These are phyloP conservation scores for Boletus speciosus DNA, from an alignment of 768 basidiomycete genomes.

Conservation along the genomic window DNA sequence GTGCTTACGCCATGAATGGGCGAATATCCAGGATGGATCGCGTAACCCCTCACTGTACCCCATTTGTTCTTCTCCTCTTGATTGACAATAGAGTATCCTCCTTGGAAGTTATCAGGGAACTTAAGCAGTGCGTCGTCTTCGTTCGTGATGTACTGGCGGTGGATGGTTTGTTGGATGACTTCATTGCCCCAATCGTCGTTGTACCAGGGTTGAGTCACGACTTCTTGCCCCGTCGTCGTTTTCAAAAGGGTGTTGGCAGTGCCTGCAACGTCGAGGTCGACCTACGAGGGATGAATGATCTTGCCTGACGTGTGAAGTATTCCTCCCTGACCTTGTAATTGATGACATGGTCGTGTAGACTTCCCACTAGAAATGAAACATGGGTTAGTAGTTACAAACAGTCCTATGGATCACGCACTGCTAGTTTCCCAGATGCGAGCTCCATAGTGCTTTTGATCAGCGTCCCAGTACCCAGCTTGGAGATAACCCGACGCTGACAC, in stretches of 20 bases:
- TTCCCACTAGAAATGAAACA: conserved; percentile 46
- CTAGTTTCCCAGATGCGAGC: conserved; percentile 50
- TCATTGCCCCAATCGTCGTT: conserved; percentile 55
- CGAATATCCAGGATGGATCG: conserved; percentile 57
- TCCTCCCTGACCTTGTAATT: conserved; percentile 47
- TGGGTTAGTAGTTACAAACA: not conserved
- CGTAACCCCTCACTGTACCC: conserved; percentile 57
- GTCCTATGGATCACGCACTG: conserved; percentile 36
- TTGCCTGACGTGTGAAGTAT: not conserved
- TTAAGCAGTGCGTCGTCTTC: conserved; percentile 52
- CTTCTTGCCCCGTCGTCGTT: conserved; percentile 48
- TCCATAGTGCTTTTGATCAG: conserved; percentile 49
- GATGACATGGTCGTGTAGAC: conserved; percentile 65
- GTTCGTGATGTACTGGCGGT: conserved; percentile 43
- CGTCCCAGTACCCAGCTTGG: conserved; percentile 60
- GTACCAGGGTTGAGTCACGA: conserved; percentile 52
- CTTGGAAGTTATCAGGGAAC: conserved; percentile 54
- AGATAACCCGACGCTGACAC: conserved; percentile 67
- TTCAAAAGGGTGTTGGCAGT: conserved; percentile 53
- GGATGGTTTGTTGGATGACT: conserved; percentile 53
- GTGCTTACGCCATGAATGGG: conserved; percentile 46
- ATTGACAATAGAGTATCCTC: conserved; percentile 56
- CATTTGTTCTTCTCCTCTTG: conserved; percentile 50
- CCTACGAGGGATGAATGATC: conserved; percentile 28
- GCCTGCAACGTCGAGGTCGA: conserved; percentile 65